These are phyloP conservation scores for Echium plantagineum DNA, from an alignment of 257 asterid genomes.

Conservation along the genomic window DNA sequence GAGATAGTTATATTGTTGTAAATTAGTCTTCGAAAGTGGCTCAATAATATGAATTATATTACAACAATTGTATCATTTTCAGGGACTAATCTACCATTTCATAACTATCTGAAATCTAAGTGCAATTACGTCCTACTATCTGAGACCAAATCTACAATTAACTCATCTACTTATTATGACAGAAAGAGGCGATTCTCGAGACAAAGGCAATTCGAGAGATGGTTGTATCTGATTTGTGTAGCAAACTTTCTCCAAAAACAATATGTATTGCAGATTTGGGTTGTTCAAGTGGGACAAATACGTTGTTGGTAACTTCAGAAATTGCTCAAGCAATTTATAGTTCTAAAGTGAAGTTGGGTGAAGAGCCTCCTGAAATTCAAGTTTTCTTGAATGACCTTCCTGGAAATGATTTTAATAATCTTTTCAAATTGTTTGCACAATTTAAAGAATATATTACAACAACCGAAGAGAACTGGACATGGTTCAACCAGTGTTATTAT, in stretches of 20 bases:
- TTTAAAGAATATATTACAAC: no score
- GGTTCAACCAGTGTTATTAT: conserved; percentile 5
- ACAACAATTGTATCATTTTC: no score
- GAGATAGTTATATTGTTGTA: no score
- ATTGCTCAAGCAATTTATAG: conserved; percentile 12
- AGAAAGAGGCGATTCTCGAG: conserved; percentile 38
- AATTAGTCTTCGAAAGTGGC: no score
- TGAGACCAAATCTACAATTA: no score
- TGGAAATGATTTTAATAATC: no score
- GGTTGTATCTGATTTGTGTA: conserved; percentile 25
- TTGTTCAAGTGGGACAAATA: conserved; percentile 36
- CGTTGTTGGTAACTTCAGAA: conserved; percentile 17
- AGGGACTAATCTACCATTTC: no score
- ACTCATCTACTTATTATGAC: no score
- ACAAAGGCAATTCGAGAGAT: conserved; percentile 27
- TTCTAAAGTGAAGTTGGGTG: background rate
- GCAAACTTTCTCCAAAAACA: conserved; percentile 3
- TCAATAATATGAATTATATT: no score
- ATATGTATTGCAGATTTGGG: conserved; percentile 30
- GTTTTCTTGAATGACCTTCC: conserved; percentile 25
- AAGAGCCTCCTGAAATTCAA: conserved; percentile 14
- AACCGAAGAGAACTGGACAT: no score
- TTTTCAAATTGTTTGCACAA: conserved; percentile 26
- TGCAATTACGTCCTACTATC: no score
- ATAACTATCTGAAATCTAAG: no score